phyloP scores from a whole-genome alignment of 768 basidiomycete genomes.

The Chalciporus piperatus region DNA sequence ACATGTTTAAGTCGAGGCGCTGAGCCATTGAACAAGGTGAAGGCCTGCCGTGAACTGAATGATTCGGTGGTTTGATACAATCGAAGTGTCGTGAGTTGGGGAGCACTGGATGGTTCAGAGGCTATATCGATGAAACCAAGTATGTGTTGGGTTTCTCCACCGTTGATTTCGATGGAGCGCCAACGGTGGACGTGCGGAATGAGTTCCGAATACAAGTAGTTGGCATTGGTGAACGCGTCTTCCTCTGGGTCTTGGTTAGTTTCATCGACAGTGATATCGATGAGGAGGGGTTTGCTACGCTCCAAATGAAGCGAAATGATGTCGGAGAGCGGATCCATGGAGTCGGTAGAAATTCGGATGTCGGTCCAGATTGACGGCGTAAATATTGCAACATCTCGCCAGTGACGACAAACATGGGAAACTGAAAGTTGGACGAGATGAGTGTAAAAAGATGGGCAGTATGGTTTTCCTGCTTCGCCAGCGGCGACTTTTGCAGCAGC shows the following conservation, averaged over 20 bases:
- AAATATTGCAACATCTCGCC: constrained; percentile 49
- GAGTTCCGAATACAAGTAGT: constrained; percentile 34
- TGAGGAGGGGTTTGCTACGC: constrained; percentile 49
- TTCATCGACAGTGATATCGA: constrained; percentile 50
- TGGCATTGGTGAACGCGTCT: constrained; percentile 20
- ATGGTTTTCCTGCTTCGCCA: background rate
- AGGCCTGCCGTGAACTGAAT: too few species aligned
- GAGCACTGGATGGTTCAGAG: constrained; percentile 29
- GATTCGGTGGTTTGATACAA: too few species aligned
- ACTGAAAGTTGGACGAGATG: constrained; percentile 49
- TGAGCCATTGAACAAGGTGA: too few species aligned
- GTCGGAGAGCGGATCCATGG: constrained; percentile 40
- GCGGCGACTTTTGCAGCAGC: constrained; percentile 20
- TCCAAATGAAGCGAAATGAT: constrained; percentile 45
- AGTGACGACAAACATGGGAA: constrained; percentile 57
- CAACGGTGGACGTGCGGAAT: constrained; percentile 35
- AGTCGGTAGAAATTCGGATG: constrained; percentile 22
- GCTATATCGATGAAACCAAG: constrained; percentile 38
- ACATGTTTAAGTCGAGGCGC: too few species aligned
- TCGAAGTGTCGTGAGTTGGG: too few species aligned
- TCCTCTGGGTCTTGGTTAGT: constrained; percentile 10
- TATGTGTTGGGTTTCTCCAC: too few species aligned
- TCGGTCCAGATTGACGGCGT: constrained; percentile 53
- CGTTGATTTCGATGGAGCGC: too few species aligned
- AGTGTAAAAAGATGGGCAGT: too few species aligned